Evolutionary conservation across 140 eudicot species (phyloP).

Genomic region (Stevia rebaudiana): DNA sequence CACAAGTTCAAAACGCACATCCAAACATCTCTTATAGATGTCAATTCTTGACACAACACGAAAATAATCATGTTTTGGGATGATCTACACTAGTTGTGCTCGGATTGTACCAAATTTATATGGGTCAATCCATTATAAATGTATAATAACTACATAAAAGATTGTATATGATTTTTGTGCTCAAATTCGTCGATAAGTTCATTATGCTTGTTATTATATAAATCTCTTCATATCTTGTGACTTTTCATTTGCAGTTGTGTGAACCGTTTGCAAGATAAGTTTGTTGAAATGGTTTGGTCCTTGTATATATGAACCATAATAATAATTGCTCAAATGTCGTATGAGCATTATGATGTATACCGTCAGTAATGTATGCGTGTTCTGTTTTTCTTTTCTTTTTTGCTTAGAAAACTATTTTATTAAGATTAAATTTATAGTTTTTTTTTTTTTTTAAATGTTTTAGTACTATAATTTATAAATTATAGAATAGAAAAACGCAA

Average conservation of each 20-base stretch:
- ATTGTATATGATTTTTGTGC: background rate
- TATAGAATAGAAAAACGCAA: no score
- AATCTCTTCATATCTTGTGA: background rate
- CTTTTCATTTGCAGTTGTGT: slow-evolving; percentile 7
- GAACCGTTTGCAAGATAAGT: background rate
- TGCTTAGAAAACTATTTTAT: no score
- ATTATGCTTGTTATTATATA: background rate
- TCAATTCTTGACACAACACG: background rate
- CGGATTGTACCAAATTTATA: background rate
- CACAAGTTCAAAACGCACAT: background rate
- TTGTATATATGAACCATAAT: slow-evolving; percentile 6
- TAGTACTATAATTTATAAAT: no score
- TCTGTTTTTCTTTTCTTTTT: background rate
- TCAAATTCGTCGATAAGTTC: background rate
- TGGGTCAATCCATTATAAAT: background rate
- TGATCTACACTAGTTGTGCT: background rate
- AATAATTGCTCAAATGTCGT: slow-evolving; percentile 7
- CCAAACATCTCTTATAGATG: background rate
- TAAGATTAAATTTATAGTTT: no score
- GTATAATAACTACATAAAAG: background rate
- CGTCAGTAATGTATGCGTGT: background rate
- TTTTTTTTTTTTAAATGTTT: no score
- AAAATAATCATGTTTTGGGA: background rate
- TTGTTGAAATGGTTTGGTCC: background rate
- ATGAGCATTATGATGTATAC: slow-evolving; percentile 17